phyloP scores from a whole-genome alignment of 139 green algal genomes.

The Micractinium sp. region DNA sequence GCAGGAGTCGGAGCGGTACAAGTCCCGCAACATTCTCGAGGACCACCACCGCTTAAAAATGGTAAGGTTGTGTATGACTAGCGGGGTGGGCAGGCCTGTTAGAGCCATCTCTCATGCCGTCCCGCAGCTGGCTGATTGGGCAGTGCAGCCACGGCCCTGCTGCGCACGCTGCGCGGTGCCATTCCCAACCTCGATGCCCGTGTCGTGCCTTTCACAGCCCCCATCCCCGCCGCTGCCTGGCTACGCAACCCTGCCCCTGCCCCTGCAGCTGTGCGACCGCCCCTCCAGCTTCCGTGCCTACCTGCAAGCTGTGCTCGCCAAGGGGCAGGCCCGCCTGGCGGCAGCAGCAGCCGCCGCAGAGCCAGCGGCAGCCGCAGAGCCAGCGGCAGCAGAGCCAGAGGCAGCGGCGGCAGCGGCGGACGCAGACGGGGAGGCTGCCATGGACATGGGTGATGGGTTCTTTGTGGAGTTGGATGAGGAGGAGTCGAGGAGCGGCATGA shows the following conservation, averaged over 20 bases:
- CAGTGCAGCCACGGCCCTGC: too few relatives aligned
- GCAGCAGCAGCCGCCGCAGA: neutral
- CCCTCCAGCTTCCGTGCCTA: slow-evolving; percentile 6
- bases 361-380: neutral
- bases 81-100: too few relatives aligned
- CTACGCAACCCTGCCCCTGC: neutral
- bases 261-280: slow-evolving; percentile 16
- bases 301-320: neutral
- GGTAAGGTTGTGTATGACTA: neutral
- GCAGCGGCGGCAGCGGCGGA: neutral
- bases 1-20: neutral
- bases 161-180: neutral
- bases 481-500: neutral
- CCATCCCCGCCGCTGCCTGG: neutral
- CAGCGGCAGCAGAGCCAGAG: neutral
- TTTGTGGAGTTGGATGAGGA: neutral
- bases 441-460: neutral
- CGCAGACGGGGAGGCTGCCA: neutral
- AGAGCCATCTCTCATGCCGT: too few relatives aligned
- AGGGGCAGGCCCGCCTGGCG: neutral
- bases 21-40: neutral
- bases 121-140: too few relatives aligned
- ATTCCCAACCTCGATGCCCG: too few relatives aligned
- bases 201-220: neutral
- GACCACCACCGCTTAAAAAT: neutral